phyloP scores from a whole-genome alignment of 176 grass and related monocot species.

The Aegilops longissima region DNA sequence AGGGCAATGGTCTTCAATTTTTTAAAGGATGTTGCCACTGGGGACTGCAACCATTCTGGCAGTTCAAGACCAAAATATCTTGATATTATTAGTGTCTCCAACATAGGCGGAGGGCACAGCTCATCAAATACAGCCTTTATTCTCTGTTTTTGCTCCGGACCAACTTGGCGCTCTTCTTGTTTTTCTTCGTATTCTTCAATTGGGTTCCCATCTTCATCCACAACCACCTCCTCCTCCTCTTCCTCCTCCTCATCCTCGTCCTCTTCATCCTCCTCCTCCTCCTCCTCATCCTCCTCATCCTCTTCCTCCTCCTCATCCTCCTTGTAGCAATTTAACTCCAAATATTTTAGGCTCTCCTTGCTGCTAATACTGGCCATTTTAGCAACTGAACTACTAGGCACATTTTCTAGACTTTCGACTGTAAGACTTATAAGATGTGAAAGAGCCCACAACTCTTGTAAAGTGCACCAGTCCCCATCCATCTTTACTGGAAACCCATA shows the following conservation, averaged over 20 bases:
- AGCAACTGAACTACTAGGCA: not conserved
- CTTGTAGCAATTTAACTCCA: not conserved
- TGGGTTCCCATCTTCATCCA: too few relatives aligned
- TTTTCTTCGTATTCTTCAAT: too few relatives aligned
- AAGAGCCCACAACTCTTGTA: not conserved
- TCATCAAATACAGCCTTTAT: slow-evolving; percentile 3
- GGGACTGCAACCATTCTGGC: too few relatives aligned
- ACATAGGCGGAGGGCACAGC: not conserved
- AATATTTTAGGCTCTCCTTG: not conserved
- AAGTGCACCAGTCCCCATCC: not conserved
- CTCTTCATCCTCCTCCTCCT: too few relatives aligned
- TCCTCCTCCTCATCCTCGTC: too few relatives aligned
- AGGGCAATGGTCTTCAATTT: too few relatives aligned
- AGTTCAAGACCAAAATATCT: too few relatives aligned
- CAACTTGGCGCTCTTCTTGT: not conserved
- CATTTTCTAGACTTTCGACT: not conserved
- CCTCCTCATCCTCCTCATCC: too few relatives aligned
- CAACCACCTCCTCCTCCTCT: too few relatives aligned
- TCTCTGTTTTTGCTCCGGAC: not conserved
- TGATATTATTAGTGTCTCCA: too few relatives aligned
- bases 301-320: not conserved
- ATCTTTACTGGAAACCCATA: not conserved
- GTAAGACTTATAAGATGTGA: not conserved
- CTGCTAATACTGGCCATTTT: not conserved
- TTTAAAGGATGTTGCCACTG: too few relatives aligned